Evolutionary conservation across 768 basidiomycete genomes (phyloP), one percentile per base, ranked within the genome.

Genomic region (Boletellus emodensis): DNA sequence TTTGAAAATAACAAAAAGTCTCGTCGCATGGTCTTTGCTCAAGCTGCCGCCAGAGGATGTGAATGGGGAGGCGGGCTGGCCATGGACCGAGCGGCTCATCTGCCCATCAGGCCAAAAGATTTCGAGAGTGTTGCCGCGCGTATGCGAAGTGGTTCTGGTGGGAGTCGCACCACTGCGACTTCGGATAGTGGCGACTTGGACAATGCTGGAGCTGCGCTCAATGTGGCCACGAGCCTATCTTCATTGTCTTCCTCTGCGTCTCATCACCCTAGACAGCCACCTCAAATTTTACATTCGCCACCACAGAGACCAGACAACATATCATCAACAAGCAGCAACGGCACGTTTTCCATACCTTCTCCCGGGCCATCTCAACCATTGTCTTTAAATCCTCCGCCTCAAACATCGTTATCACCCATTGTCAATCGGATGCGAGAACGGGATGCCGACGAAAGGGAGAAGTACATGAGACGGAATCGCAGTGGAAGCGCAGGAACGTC

Each of bases 361-460:
- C 72, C 74, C 5, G 63, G 60, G 36, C 70, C 52, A 24, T 52
- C 72, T 18, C 70, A 73, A 40, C 59, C 74, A 6, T 59, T 72
- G 35, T 56, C 68, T 48, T 64, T 67, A 45, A 71, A 71, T 6
- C 67, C 66, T 48, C 66, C 60, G 57, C 72, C 22, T 64, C 73
- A 57, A 46, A 51, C 78, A 38, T 81, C 81, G 20, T 65, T 91
- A 47, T 87, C 90, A 3, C 90, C 89, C 3, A 79, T 93, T 50
- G 87, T 84, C 26, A 85, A 74, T 58, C 85, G 89, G 32, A 84
- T 93, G 76, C 81, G 84, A 57, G 86, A 90, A 69, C 78, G 83
- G 50, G 90, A 93, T 63, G 90, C 90, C 17, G 87, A 86, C 63
- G 91, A 90, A 34, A 89, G 87, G 76, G 89, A 90, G 65, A 88